Percentiles rank a stretch among this genome's conserved stretches.
These are phyloP conservation scores for Calonectria pseudoturangicola DNA, from an alignment of 2,329 filamentous ascomycete genomes.

Conservation along the genomic window DNA sequence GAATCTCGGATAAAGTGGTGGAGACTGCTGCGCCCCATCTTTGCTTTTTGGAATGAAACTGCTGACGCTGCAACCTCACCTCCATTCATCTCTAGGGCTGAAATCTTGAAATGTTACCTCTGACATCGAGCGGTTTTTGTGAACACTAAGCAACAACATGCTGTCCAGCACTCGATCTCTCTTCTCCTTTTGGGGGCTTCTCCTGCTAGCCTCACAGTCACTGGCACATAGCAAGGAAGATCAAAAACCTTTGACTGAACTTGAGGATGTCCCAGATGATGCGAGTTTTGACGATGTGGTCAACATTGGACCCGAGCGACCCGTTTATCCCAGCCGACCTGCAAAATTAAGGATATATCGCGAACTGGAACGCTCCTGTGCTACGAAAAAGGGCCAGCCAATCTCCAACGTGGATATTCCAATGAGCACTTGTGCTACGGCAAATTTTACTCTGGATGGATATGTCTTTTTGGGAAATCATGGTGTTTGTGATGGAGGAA, in stretches of 20 bases:
- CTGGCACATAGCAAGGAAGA: background rate
- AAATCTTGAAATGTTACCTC: background rate
- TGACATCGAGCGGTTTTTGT: background rate
- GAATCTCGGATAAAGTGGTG: background rate
- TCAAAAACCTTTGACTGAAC: conserved; percentile 14
- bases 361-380: conserved; percentile 26
- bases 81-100: background rate
- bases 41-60: background rate
- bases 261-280: background rate
- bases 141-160: background rate
- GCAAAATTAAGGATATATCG: conserved; percentile 29
- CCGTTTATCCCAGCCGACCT: conserved; percentile 2
- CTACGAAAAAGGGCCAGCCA: background rate
- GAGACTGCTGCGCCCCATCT: conserved; percentile 7
- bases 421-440: conserved; percentile 36
- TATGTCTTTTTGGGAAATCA: conserved; percentile 32
- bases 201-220: background rate
- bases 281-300: no score
- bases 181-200: background rate
- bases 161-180: background rate
- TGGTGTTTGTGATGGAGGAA: conserved; percentile 31
- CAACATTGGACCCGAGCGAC: no score
- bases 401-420: conserved; percentile 28
- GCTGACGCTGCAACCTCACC: background rate
- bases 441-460: conserved; percentile 40